phyloP scores from a whole-genome alignment of 2,329 filamentous ascomycete species.

The Allantophomopsis cytisporea region DNA sequence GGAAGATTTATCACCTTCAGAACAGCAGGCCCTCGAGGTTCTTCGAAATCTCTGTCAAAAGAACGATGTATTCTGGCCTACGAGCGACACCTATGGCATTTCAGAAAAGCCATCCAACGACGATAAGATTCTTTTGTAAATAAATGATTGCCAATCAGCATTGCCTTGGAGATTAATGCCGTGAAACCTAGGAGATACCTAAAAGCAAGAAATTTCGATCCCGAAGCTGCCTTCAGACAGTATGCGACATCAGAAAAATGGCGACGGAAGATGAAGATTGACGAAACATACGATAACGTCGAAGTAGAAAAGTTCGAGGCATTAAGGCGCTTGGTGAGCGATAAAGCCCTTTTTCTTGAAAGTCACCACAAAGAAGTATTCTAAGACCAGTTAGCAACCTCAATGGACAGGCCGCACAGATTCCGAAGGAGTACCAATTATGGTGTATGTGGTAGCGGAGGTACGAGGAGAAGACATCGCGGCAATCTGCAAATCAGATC shows the following conservation, averaged over 20 bases:
- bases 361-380: no score
- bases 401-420: conserved; percentile 3
- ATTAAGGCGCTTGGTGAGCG: not conserved
- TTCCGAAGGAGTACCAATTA: conserved; percentile 1
- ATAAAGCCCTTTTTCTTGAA: not conserved
- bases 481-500: not conserved
- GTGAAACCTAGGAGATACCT: conserved; percentile 1
- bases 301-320: not conserved
- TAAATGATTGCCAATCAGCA: not conserved
- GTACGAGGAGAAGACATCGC: not conserved
- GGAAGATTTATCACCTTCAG: not conserved
- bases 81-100: not conserved
- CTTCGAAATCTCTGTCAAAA: not conserved
- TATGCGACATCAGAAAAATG: not conserved
- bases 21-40: not conserved
- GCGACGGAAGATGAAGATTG: not conserved
- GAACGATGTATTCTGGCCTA: not conserved
- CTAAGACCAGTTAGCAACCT: not conserved
- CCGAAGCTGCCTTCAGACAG: conserved; percentile 1
- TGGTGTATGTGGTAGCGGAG: conserved; percentile 1
- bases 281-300: not conserved
- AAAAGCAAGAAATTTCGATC: conserved; percentile 1
- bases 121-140: not conserved
- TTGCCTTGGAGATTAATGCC: not conserved
- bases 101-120: not conserved